These are phyloP conservation scores for Boletus smithii DNA, from an alignment of 1,284 basidiomycete genomes.

Conservation along the genomic window DNA sequence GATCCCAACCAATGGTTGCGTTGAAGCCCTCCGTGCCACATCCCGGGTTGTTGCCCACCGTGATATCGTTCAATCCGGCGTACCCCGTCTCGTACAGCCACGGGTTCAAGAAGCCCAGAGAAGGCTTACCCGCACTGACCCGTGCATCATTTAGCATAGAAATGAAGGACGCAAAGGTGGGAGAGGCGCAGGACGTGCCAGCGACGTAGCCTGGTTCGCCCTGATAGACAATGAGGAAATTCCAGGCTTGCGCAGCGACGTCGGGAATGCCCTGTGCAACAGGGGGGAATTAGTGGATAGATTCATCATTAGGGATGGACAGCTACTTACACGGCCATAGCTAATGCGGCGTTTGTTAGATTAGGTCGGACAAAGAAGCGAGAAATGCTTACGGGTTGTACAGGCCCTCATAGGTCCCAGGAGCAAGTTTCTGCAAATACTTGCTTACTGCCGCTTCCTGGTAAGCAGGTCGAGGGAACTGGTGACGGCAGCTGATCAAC, in stretches of 20 bases:
- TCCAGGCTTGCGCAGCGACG: constrained; percentile 49
- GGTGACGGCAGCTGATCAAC: neutral
- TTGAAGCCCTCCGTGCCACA: constrained; percentile 54
- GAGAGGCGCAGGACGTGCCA: constrained; percentile 49
- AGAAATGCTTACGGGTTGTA: constrained; percentile 48
- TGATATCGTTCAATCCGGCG: constrained; percentile 49
- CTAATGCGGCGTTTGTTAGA: constrained; percentile 11
- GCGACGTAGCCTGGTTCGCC: constrained; percentile 17
- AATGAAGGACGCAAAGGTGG: constrained; percentile 37
- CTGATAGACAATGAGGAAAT: constrained; percentile 15
- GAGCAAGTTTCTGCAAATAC: constrained; percentile 46
- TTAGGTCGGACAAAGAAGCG: neutral
- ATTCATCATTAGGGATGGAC: constrained; percentile 21
- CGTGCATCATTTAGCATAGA: constrained; percentile 62
- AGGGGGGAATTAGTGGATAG: constrained; percentile 21
- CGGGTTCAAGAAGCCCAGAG: constrained; percentile 62
- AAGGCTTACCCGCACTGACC: constrained; percentile 38
- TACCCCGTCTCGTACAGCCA: constrained; percentile 45
- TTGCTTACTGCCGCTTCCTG: constrained; percentile 8
- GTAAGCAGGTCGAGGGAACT: constrained; percentile 25
- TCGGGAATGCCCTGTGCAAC: constrained; percentile 52
- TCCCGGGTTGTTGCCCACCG: constrained; percentile 51
- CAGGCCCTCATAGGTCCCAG: constrained; percentile 51
- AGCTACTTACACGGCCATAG: constrained; percentile 36
- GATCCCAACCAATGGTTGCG: constrained; percentile 47